Evolutionary conservation across 768 basidiomycete genomes (phyloP).

Genomic region (Suillus bovinus): DNA sequence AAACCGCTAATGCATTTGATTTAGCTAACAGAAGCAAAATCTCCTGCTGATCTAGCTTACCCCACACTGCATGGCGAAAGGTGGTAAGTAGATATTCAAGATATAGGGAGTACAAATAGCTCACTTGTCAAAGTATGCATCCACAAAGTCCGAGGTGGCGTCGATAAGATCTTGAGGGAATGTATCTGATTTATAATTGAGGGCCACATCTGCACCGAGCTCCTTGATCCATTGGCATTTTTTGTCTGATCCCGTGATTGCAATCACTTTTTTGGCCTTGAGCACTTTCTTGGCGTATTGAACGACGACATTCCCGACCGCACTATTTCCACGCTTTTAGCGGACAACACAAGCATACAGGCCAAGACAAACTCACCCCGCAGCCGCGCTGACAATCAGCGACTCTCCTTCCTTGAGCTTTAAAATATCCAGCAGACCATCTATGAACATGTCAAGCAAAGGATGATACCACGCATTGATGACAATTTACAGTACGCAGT

Average conservation of each 20-base stretch:
- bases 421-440: neutral
- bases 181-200: neutral
- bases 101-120: neutral
- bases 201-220: neutral
- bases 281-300: neutral
- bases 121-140: neutral
- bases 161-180: neutral
- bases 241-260: neutral
- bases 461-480: neutral
- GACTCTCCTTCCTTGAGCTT: neutral
- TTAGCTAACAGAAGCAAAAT: neutral
- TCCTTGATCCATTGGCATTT: neutral
- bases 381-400: neutral
- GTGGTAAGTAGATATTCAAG: neutral
- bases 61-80: neutral
- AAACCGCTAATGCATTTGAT: neutral
- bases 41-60: neutral
- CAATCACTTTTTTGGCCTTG: neutral
- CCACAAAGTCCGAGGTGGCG: neutral
- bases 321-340: neutral
- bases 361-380: neutral
- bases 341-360: neutral
- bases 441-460: neutral
- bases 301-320: neutral
- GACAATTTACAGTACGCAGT: neutral